A percentile compares a stretch with the other conserved stretches of the same genome.
phyloP scores from a whole-genome alignment of 192 early-diverging fungal species.

The Chytriomyces sp. region DNA sequence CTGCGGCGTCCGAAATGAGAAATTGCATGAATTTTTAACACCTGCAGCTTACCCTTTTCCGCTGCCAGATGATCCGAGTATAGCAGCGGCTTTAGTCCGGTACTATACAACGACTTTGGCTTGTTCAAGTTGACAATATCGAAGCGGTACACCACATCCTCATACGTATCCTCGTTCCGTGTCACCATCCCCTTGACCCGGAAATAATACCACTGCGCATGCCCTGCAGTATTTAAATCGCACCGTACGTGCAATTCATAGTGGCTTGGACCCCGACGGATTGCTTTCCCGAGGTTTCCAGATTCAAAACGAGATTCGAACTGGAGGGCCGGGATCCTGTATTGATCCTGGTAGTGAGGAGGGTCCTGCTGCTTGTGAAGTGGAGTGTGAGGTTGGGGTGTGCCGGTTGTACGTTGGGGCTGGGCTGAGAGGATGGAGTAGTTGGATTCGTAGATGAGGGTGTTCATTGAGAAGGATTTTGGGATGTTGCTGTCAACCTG shows the following conservation, averaged over 20 bases:
- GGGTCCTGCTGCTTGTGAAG: slow-evolving; percentile 8
- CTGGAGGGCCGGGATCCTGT: slow-evolving; percentile 19
- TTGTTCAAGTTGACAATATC: slow-evolving; percentile 52
- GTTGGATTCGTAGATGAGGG: slow-evolving; percentile 7
- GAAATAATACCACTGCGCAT: slow-evolving; percentile 52
- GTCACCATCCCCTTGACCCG: slow-evolving; percentile 30
- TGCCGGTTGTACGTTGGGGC: no score
- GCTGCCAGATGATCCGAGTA: slow-evolving; percentile 37
- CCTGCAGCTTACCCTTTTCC: slow-evolving; percentile 1
- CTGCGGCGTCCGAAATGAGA: background rate
- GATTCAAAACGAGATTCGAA: slow-evolving; percentile 58
- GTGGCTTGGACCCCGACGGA: slow-evolving; percentile 27
- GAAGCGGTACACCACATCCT: slow-evolving; percentile 34
- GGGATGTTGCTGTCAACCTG: background rate
- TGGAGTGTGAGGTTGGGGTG: background rate
- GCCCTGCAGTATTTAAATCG: slow-evolving; percentile 43
- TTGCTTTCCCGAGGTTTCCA: slow-evolving; percentile 47
- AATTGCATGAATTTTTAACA: background rate
- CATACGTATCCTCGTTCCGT: slow-evolving; percentile 10
- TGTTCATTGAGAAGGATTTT: slow-evolving; percentile 16
- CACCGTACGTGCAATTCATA: slow-evolving; percentile 41
- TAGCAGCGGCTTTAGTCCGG: slow-evolving; percentile 45
- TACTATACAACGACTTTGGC: slow-evolving; percentile 38
- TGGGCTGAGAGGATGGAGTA: slow-evolving; percentile 1
- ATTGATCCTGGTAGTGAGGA: background rate